Base-by-base conservation (phyloP, 2,329 filamentous ascomycete species). In the Oidium heveae region DNA sequence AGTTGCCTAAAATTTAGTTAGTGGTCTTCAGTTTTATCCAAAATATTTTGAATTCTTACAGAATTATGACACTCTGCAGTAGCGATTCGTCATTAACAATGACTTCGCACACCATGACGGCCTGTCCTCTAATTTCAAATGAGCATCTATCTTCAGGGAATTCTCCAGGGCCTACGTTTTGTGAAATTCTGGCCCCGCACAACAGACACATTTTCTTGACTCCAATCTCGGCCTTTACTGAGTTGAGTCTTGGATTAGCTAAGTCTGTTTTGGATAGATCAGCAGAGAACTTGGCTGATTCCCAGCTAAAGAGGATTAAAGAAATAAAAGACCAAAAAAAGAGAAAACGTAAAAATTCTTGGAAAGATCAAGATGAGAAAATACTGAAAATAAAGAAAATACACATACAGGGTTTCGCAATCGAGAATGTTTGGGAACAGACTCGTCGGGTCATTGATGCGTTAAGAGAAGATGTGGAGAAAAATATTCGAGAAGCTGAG, bases 401-500 rank as follows among this genome's bases (percentile, higher is more conserved):
- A 16, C 84, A 95, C 65, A 72, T 86, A 7, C 79, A 94, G 56
- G 91, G 89, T 0, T 94, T 96, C 61, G 84, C 84, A 61, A 81
- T 84, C 12, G 78, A 81, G 20, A 89, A 96, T 68, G 80, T 98
- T 46, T 98, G 89, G 84, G 86, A 95, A 67, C 91, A 98, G 69
- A 84, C 86, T 9, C 82, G 80, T 63, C 79, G 84, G 61, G 86
- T 96, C 20, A 80, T 96, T 56, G 74, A 83, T 58, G 76, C 79
- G 50, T 68, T 80, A 7, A 70, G 70, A 46, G 66, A 70, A 18
- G 73, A 80, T 62, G 70, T 76, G 2, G 72, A 76, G 61, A 67
- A 64, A 60, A 71, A 66, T 36, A 66, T 72, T 46, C 68, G 66
- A 52, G 67, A 66, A 53, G 62, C 64, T 7, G 58, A 58, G 18